Conservation (phyloP, 306 rosid species). For the Luffa acutangula region DNA sequence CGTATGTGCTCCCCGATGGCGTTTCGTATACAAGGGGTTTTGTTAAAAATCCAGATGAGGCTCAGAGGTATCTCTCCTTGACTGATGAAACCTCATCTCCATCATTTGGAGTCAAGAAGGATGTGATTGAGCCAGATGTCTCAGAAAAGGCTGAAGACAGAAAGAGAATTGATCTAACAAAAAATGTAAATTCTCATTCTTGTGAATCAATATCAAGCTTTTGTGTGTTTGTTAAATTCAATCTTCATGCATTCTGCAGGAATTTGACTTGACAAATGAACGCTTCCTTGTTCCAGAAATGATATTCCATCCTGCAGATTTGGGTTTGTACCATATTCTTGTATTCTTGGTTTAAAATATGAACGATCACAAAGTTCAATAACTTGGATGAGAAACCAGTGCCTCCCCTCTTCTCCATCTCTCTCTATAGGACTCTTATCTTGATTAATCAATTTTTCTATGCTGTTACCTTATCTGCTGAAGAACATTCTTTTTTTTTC, state of each 20-base stretch:
- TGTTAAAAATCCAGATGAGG: conserved; percentile 64
- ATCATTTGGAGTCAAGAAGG: conserved; percentile 15
- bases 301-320: conserved; percentile 91
- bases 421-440: background rate
- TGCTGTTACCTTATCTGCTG: background rate
- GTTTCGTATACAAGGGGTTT: conserved; percentile 60
- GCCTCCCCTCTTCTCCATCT: background rate
- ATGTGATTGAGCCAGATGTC: conserved; percentile 18
- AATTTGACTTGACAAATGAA: conserved; percentile 86
- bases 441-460: background rate
- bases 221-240: background rate
- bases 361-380: background rate
- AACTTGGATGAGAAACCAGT: background rate
- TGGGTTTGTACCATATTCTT: conserved; percentile 38
- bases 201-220: background rate
- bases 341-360: background rate
- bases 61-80: conserved; percentile 38
- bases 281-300: conserved; percentile 96
- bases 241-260: conserved; percentile 31
- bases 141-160: conserved; percentile 28
- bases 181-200: conserved; percentile 37
- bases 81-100: conserved; percentile 18
- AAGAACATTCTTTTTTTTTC: background rate
- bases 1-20: conserved; percentile 93
- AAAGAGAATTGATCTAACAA: conserved; percentile 56